phyloP scores from a whole-genome alignment of 352 stramenopile species.

The Pythium insidiosum region DNA sequence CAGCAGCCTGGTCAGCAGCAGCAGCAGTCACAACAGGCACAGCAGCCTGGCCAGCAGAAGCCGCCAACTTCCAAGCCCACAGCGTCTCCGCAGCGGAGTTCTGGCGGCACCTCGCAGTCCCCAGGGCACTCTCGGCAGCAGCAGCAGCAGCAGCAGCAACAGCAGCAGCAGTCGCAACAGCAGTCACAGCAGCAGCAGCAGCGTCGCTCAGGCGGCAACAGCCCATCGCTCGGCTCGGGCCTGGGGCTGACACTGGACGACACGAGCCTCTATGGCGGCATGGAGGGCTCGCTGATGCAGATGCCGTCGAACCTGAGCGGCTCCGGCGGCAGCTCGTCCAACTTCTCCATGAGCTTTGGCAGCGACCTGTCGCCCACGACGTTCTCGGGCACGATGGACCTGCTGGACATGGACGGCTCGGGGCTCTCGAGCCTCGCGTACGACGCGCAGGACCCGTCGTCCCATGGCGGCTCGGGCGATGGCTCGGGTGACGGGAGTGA shows the following conservation, averaged over 20 bases:
- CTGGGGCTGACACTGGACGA: conserved; percentile 49
- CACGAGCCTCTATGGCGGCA: conserved; percentile 36
- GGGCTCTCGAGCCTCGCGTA: conserved; percentile 29
- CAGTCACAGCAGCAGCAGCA: conserved; percentile 4
- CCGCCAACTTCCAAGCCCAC: too few species aligned
- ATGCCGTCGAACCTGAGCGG: conserved; percentile 41
- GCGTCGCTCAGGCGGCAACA: conserved; percentile 18
- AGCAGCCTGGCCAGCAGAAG: conserved; percentile 19
- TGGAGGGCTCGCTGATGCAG: conserved; percentile 46
- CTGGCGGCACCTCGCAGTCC: too few species aligned
- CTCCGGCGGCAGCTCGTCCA: too few species aligned
- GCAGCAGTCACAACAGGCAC: conserved; percentile 21
- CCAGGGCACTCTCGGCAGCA: too few species aligned
- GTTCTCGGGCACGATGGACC: conserved; percentile 49
- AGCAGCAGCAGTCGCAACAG: too few species aligned
- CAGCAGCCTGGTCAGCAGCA: too few species aligned
- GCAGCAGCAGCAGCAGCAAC: too few species aligned
- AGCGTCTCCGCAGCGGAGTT: too few species aligned
- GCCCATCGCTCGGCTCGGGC: conserved; percentile 34
- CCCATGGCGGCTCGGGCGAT: conserved; percentile 13
- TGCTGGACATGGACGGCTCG: conserved; percentile 64
- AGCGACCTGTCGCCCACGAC: conserved; percentile 58
- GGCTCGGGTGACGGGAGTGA: conserved; percentile 44
- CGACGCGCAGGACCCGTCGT: conserved; percentile 26
- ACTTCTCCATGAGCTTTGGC: conserved; percentile 46